Conservation (phyloP, 2,329 filamentous ascomycete species). For the Fusarium sp. region DNA sequence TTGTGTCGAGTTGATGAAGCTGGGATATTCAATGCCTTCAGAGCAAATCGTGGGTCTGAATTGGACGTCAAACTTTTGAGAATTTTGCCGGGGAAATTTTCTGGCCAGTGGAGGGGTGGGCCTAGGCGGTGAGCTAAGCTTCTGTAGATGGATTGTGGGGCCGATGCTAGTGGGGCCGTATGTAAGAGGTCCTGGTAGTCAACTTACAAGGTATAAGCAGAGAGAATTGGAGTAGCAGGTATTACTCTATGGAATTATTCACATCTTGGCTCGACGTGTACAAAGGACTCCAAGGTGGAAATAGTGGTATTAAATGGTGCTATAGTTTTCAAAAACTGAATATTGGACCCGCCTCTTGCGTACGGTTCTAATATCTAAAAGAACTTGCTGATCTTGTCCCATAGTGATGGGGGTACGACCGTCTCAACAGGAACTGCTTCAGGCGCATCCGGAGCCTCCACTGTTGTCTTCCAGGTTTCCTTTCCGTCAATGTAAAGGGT, state of each 20-base stretch:
- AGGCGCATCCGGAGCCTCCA: conserved; percentile 54
- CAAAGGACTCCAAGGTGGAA: neutral
- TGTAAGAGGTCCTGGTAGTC: neutral
- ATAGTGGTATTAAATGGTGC: conserved; percentile 1
- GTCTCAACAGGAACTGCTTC: conserved; percentile 37
- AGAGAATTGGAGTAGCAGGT: too few species aligned
- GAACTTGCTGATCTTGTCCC: conserved; percentile 52
- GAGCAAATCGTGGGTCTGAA: conserved; percentile 20
- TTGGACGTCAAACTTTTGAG: conserved; percentile 41
- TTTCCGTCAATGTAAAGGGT: conserved; percentile 83
- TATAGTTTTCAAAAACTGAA: neutral
- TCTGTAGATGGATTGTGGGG: conserved; percentile 13
- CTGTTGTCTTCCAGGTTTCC: conserved; percentile 76
- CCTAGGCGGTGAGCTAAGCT: conserved; percentile 40
- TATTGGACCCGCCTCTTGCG: neutral
- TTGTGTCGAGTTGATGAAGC: conserved; percentile 14
- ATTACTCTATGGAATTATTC: neutral
- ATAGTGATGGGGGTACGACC: conserved; percentile 53
- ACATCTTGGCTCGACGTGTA: neutral
- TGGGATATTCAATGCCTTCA: conserved; percentile 11
- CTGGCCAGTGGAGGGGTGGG: conserved; percentile 36
- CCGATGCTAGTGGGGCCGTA: conserved; percentile 16
- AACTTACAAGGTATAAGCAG: too few species aligned
- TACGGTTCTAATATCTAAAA: conserved; percentile 5
- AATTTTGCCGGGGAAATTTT: conserved; percentile 43